These are phyloP conservation scores for Typha latifolia DNA, from an alignment of 176 grass and related monocot species.

Conservation along the genomic window DNA sequence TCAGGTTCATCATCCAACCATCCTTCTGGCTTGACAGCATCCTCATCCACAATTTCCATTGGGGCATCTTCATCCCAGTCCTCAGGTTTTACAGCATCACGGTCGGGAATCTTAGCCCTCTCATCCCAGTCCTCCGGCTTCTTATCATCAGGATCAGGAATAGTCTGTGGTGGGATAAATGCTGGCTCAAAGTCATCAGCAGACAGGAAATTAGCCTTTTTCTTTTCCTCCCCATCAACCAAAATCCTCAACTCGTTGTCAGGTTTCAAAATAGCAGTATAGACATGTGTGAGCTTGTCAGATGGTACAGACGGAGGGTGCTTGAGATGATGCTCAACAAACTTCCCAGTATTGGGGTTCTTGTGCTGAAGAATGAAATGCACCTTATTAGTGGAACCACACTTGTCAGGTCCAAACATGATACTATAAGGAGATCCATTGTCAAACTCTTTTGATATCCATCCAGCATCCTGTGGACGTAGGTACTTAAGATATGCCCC, in stretches of 20 bases:
- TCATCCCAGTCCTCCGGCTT: conserved; percentile 98
- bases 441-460: conserved; percentile 72
- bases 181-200: conserved; percentile 82
- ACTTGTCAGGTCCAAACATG: conserved; percentile 99
- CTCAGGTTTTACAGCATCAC: conserved; percentile 68
- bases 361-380: conserved; percentile 98
- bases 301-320: conserved; percentile 77
- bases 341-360: conserved; percentile 84
- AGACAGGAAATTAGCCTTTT: conserved; percentile 70
- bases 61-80: conserved; percentile 99
- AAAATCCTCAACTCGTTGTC: conserved; percentile 86
- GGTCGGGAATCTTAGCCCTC: conserved; percentile 78
- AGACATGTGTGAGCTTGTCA: conserved; percentile 91
- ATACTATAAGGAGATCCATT: conserved; percentile 87
- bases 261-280: conserved; percentile 84
- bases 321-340: conserved; percentile 92
- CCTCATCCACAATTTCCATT: conserved; percentile 75
- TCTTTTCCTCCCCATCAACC: conserved; percentile 89
- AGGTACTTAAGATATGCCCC: conserved; percentile 95
- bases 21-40: conserved; percentile 83
- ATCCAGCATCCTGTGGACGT: conserved; percentile 49
- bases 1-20: conserved; percentile 96
- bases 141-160: conserved; percentile 96
- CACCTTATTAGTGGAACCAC: conserved; percentile 93
- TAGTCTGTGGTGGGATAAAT: conserved; percentile 75